Conservation (phyloP, 768 basidiomycete species). For the Pisolithus marmoratus region DNA sequence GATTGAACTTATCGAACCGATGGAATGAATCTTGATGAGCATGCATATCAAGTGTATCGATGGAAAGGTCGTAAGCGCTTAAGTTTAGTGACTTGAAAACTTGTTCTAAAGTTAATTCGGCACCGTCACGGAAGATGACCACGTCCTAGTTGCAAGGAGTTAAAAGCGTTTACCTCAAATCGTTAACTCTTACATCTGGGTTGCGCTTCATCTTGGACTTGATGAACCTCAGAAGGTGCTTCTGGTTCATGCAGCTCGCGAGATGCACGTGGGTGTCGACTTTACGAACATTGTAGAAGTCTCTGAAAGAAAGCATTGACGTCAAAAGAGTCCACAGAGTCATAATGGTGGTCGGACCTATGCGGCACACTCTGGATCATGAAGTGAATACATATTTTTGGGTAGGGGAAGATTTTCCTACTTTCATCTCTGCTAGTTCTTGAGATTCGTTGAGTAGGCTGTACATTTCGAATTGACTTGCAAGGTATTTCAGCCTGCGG, state of each 20-base stretch:
- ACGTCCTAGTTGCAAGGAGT: constrained; percentile 60
- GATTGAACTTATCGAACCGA: constrained; percentile 96
- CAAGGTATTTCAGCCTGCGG: constrained; percentile 82
- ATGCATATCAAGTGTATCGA: constrained; percentile 99
- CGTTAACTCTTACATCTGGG: constrained; percentile 51
- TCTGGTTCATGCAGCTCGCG: constrained; percentile 99
- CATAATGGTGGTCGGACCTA: constrained; percentile 14
- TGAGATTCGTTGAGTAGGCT: constrained; percentile 87
- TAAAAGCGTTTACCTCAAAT: not conserved
- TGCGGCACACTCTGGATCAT: constrained; percentile 25
- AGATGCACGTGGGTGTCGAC: constrained; percentile 99
- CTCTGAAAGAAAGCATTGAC: constrained; percentile 41
- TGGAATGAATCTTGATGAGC: constrained; percentile 98
- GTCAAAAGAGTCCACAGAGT: constrained; percentile 2
- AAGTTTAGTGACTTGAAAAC: constrained; percentile 96
- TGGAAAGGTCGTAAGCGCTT: constrained; percentile 95
- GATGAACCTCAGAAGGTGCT: constrained; percentile 96
- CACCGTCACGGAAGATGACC: constrained; percentile 92
- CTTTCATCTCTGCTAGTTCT: constrained; percentile 96
- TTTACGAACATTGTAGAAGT: constrained; percentile 97
- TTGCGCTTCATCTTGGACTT: constrained; percentile 95
- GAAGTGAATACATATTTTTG: constrained; percentile 3
- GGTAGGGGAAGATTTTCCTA: constrained; percentile 26
- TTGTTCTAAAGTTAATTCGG: constrained; percentile 80
- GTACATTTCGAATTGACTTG: constrained; percentile 94